Percentiles rank a stretch among this genome's conserved stretches.
phyloP scores from a whole-genome alignment of 106 monocot genomes.

The Allium cepa region DNA sequence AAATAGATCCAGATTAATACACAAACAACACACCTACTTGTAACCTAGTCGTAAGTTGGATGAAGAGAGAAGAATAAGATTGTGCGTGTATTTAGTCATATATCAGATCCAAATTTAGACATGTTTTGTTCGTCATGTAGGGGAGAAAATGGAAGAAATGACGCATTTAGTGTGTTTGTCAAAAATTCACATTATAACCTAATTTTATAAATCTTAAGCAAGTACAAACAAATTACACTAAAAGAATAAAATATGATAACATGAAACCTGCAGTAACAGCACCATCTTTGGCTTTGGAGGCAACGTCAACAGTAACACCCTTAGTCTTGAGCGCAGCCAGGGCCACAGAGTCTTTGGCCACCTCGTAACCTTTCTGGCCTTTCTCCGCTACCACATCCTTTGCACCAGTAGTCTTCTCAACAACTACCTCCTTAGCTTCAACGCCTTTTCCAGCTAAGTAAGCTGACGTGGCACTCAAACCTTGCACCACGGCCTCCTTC shows the following conservation, averaged over 20 bases:
- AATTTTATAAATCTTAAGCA: no score
- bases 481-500: conserved; percentile 33
- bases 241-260: not conserved
- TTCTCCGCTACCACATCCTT: not conserved
- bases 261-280: not conserved
- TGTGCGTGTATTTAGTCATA: no score
- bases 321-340: not conserved
- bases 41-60: no score
- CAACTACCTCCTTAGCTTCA: conserved; percentile 14
- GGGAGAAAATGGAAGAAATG: no score
- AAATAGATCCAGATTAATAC: no score
- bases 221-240: no score
- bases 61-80: no score
- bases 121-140: no score
- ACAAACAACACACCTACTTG: no score
- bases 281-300: not conserved
- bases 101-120: no score
- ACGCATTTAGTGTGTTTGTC: no score
- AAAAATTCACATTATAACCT: no score
- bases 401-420: not conserved
- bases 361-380: conserved; percentile 6
- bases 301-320: not conserved
- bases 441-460: conserved; percentile 20
- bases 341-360: not conserved
- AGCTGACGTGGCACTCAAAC: conserved; percentile 17